Evolutionary conservation across 2,329 filamentous ascomycete genomes (phyloP).

Genomic region (Aspergillus pseudoterreus): DNA sequence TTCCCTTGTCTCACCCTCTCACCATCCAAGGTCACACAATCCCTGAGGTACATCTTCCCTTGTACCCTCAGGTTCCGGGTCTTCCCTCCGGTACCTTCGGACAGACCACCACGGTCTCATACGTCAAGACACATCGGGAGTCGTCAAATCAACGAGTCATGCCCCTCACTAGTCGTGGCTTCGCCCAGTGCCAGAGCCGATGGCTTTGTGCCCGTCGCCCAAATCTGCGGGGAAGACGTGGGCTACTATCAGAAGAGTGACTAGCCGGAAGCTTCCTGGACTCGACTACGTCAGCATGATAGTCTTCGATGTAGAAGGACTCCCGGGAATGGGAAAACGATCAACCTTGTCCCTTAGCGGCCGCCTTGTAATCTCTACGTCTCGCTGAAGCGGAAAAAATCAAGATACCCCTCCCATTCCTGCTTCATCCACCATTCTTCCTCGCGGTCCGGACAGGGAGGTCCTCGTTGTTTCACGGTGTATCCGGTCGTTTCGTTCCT

Average conservation of each 20-base stretch:
- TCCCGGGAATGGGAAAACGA: neutral
- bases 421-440: neutral
- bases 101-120: conserved; percentile 15
- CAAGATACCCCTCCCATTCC: neutral
- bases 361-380: conserved; percentile 1
- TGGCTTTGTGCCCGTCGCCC: neutral
- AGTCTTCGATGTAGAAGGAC: conserved; percentile 8
- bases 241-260: conserved; percentile 2
- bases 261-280: conserved; percentile 17
- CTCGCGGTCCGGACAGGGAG: conserved; percentile 1
- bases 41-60: conserved; percentile 5
- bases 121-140: conserved; percentile 19
- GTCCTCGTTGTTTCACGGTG: conserved; percentile 1
- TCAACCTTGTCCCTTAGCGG: neutral
- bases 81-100: conserved; percentile 6
- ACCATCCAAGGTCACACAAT: neutral
- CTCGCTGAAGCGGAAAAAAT: conserved; percentile 1
- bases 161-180: neutral
- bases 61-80: conserved; percentile 1
- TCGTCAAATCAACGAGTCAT: conserved; percentile 11
- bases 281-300: conserved; percentile 34
- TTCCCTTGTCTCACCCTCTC: conserved; percentile 1
- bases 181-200: neutral
- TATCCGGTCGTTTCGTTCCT: conserved; percentile 4
- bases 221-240: neutral